phyloP scores from a whole-genome alignment of 768 basidiomycete genomes.

The Boletus tylopilopsis region DNA sequence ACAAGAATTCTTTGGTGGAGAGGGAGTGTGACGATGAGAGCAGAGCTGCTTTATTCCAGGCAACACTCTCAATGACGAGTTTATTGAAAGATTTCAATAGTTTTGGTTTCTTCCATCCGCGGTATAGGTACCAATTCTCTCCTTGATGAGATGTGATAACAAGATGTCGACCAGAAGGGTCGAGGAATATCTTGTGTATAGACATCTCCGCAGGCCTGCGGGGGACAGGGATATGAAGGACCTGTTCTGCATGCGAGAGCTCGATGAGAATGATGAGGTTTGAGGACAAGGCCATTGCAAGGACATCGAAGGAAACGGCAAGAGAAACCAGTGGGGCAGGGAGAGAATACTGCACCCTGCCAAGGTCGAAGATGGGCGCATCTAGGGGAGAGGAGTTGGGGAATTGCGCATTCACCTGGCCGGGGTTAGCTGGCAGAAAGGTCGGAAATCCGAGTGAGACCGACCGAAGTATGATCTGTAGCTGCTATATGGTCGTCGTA shows the following conservation, averaged over 20 bases:
- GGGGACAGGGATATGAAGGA: conserved; percentile 74
- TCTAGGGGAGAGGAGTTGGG: conserved; percentile 32
- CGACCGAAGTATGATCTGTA: conserved; percentile 31
- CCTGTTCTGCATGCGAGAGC: conserved; percentile 81
- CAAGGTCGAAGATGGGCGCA: conserved; percentile 77
- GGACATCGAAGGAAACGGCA: conserved; percentile 80
- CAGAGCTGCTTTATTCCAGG: conserved; percentile 79
- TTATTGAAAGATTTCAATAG: conserved; percentile 73
- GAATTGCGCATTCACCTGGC: conserved; percentile 30
- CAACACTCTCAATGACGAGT: conserved; percentile 85
- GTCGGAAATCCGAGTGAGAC: background rate
- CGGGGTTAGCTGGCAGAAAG: conserved; percentile 7
- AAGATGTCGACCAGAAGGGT: conserved; percentile 90
- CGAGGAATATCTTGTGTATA: conserved; percentile 82
- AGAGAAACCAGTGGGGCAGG: conserved; percentile 82
- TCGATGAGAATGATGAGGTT: conserved; percentile 86
- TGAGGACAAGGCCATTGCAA: conserved; percentile 78
- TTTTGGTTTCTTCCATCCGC: conserved; percentile 76
- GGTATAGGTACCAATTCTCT: conserved; percentile 91
- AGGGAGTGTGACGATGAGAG: conserved; percentile 63
- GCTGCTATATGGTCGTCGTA: conserved; percentile 48
- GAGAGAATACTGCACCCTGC: conserved; percentile 83
- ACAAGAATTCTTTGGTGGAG: conserved; percentile 79
- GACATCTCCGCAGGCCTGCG: conserved; percentile 72
- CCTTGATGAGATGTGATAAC: conserved; percentile 82